phyloP scores from a whole-genome alignment of 148 eudicot species.

The Persicaria tinctoria region DNA sequence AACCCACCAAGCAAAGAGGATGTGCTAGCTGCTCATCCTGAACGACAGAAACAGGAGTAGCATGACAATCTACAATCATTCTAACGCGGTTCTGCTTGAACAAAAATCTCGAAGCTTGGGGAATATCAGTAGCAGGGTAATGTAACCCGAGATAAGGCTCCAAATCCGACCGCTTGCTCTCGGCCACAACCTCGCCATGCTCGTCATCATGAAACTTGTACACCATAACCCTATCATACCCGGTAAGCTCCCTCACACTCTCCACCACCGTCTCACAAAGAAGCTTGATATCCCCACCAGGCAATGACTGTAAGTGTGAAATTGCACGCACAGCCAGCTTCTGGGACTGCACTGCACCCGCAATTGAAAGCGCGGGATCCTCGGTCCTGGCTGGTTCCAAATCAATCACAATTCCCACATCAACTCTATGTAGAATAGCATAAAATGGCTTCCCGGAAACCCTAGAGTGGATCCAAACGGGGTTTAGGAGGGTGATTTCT shows the following conservation, averaged over 20 bases:
- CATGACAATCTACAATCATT: slow-evolving; percentile 88
- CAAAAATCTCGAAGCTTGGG: slow-evolving; percentile 91
- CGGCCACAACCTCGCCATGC: slow-evolving; percentile 94
- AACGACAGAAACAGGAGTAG: slow-evolving; percentile 54
- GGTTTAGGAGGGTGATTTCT: slow-evolving; percentile 67
- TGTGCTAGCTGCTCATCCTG: slow-evolving; percentile 63
- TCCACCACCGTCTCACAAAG: slow-evolving; percentile 84
- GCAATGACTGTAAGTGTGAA: slow-evolving; percentile 74
- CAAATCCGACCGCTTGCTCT: slow-evolving; percentile 60
- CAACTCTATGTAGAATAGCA: slow-evolving; percentile 85
- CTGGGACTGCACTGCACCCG: slow-evolving; percentile 96
- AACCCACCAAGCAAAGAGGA: slow-evolving; percentile 78
- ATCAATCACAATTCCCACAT: slow-evolving; percentile 90
- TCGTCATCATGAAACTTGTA: slow-evolving; percentile 97
- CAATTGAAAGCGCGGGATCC: slow-evolving; percentile 81
- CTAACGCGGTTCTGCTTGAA: slow-evolving; percentile 86
- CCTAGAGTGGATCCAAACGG: slow-evolving; percentile 79
- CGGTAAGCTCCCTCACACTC: slow-evolving; percentile 75
- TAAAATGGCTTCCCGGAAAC: slow-evolving; percentile 72
- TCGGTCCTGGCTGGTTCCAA: slow-evolving; percentile 81
- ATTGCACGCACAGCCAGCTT: slow-evolving; percentile 84
- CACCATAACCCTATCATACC: slow-evolving; percentile 97
- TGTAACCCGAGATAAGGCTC: slow-evolving; percentile 89
- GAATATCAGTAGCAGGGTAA: slow-evolving; percentile 97
- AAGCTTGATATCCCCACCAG: slow-evolving; percentile 77